Evolutionary conservation across 495 filamentous ascomycete genomes (phyloP), one percentile per base, ranked within the genome.

Genomic region (Hyphodiscus hymeniophilus): DNA sequence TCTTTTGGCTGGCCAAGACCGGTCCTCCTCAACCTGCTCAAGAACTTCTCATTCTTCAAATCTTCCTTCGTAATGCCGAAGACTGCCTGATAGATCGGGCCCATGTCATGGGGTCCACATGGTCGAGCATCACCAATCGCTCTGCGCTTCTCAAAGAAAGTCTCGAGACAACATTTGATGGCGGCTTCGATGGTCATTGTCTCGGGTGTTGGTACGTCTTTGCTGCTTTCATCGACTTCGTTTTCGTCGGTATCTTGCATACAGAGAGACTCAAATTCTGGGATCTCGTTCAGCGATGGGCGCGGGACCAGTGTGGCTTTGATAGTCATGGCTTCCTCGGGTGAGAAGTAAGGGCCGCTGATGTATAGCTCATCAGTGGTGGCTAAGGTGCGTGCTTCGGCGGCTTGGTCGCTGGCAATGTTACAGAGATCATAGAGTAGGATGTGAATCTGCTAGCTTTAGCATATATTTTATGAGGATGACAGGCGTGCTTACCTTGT

Each of bases 321-420:
- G 18, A 61, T 51, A 3, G 30, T 46, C 10, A 17, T 46, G 15
- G 60, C 58, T 51, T 65, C 58, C 10, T 31, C 32, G 12, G 47
- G 23, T 23, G 56, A 47, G 38, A 65, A 61, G 33, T 64, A 64
- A 20, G 60, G 60, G 34, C 15, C 33, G 45, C 58, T 60, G 45
- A 65, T 61, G 43, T 65, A 63, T 10, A 63, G 45, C 35, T 56
- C 58, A 41, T 61, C 48, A 24, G 52, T 60, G 18, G 60, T 63
- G 18, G 47, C 41, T 23, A 51, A 44, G 13, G 59, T 38, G 15
- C 62, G 58, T 38, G 50, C 44, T 41, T 58, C 51, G 6, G 56
- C 41, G 11, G 39, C 23, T 11, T 24, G 51, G 26, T 58, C 45
- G 31, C 36, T 48, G 31, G 44, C 21, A 21, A 48, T 36, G 33